phyloP scores from a whole-genome alignment of 2,329 filamentous ascomycete species.

The Mariannaea sp. region DNA sequence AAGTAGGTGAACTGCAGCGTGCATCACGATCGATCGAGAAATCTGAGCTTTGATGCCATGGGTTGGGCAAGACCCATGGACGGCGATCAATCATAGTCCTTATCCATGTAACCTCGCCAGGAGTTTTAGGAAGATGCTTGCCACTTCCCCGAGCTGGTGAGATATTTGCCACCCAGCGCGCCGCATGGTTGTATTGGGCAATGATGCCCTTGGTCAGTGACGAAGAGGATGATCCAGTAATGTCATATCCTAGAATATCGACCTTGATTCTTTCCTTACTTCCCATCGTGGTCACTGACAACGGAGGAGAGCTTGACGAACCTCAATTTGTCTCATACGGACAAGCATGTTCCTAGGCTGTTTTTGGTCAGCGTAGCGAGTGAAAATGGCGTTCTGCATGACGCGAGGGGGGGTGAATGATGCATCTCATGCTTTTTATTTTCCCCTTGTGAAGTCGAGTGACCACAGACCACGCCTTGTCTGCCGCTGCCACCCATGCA shows the following conservation, averaged over 20 bases:
- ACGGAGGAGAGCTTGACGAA: too few species aligned
- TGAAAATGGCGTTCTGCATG: slow-evolving; percentile 7
- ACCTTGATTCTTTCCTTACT: background rate
- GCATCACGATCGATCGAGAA: slow-evolving; percentile 19
- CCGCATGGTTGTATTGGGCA: slow-evolving; percentile 3
- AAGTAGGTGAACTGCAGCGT: slow-evolving; percentile 1
- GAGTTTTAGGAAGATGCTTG: too few species aligned
- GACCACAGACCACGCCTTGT: background rate
- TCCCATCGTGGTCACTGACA: background rate
- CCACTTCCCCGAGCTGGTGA: slow-evolving; percentile 3
- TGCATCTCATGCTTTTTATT: slow-evolving; percentile 1
- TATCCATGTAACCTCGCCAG: slow-evolving; percentile 11
- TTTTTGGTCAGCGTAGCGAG: slow-evolving; percentile 2
- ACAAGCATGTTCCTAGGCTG: too few species aligned
- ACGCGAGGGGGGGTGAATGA: background rate
- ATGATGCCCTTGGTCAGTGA: background rate
- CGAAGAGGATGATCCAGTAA: background rate
- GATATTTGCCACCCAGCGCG: slow-evolving; percentile 6
- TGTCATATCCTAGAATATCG: background rate
- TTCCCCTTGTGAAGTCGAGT: background rate
- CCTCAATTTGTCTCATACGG: too few species aligned
- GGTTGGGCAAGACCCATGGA: slow-evolving; percentile 1
- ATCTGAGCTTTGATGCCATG: background rate
- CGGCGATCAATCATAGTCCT: slow-evolving; percentile 10
- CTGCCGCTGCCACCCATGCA: background rate